Evolutionary conservation across 768 basidiomycete genomes (phyloP), one percentile per base, ranked within the genome.

Genomic region (Pleurotus tuber-regium): DNA sequence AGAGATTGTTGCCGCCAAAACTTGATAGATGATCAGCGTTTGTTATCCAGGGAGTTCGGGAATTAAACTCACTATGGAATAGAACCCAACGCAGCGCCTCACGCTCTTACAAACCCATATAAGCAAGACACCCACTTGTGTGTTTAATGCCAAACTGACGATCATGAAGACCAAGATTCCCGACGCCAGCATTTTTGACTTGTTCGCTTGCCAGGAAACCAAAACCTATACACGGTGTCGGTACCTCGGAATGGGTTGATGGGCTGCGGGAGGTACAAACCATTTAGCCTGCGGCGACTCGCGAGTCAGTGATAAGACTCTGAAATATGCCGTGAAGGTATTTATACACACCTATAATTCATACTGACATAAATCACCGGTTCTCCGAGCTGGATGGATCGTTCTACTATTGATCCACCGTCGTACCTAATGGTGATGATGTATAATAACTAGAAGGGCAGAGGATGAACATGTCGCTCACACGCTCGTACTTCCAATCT

Each of bases 141-240:
- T n/a, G n/a, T n/a, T n/a, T n/a, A n/a, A n/a, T n/a, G n/a, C n/a
- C 25, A 14, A 9, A 68, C 79, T 63, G 57, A 81, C 81, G 81
- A 66, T 87, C 85, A 50, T 77, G 78, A 19, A 89, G 66, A n/a
- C 86, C 86, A 18, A 86, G 68, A 59, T 87, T 1, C 78, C 76
- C 80, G 6, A 79, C 68, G 1, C 75, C 76, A 2, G 75, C 80
- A 3, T 65, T 70, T 42, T 73, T 75, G 1, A 82, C 73, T 66
- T 83, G 79, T 54, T 74, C 67, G 38, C 79, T 67, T 0, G 74
- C 71, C 31, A 82, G 54, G 62, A 83, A 83, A 2, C 81, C 80
- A 44, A 80, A 75, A 0, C 3, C 73, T 79, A n/a, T n/a, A n/a
- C n/a, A n/a, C n/a, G n/a, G n/a, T n/a, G n/a, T n/a, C n/a, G n/a